phyloP scores from a whole-genome alignment of 306 rosid genomes.

The Pueraria montana region DNA sequence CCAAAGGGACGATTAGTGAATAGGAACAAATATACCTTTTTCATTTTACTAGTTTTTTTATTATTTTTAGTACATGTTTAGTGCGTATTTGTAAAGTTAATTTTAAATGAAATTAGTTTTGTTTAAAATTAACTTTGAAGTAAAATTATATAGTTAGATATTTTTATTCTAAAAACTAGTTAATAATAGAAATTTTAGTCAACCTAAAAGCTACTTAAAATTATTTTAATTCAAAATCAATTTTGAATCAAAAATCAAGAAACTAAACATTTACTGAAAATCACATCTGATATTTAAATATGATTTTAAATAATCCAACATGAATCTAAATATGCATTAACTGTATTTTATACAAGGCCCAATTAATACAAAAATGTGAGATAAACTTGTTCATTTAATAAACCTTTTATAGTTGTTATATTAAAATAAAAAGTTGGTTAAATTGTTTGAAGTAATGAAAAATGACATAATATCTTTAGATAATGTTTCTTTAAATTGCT shows the following conservation, averaged over 20 bases:
- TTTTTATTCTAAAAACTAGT: not conserved
- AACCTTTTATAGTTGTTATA: not conserved
- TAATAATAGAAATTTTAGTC: not conserved
- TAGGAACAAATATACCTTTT: not conserved
- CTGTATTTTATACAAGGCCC: not conserved
- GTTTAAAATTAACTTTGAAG: too few species aligned
- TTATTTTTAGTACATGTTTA: too few species aligned
- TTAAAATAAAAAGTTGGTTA: not conserved
- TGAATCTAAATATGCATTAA: not conserved
- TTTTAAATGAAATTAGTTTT: too few species aligned
- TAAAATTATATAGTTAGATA: not conserved
- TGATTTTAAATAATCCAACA: not conserved
- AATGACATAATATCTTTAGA: not conserved
- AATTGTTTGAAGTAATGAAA: not conserved
- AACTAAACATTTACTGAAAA: not conserved
- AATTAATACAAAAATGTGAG: not conserved
- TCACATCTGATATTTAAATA: not conserved
- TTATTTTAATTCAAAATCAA: not conserved
- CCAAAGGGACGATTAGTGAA: not conserved
- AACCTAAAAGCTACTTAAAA: not conserved
- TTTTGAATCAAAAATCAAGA: not conserved
- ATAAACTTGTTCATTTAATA: not conserved
- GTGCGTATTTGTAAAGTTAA: not conserved
- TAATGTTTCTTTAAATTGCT: not conserved
- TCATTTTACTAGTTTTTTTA: not conserved